phyloP scores from a whole-genome alignment of 1,284 basidiomycete species.

The Malassezia sympodialis region DNA sequence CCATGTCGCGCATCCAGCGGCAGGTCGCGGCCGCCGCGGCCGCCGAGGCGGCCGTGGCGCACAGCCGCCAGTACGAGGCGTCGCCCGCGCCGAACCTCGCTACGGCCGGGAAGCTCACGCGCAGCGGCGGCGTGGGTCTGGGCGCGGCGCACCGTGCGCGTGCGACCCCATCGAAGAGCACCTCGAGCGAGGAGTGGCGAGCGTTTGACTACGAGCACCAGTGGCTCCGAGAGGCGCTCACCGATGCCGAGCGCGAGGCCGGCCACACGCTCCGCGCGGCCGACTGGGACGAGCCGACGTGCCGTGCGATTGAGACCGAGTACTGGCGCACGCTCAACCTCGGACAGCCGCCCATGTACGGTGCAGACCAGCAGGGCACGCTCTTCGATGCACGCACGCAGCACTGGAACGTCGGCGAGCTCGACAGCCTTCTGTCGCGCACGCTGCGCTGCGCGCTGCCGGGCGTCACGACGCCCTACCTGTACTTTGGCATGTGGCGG shows the following conservation, averaged over 20 bases:
- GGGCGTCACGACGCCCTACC: conserved; percentile 91
- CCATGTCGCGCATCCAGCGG: conserved; percentile 38
- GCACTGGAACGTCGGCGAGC: conserved; percentile 82
- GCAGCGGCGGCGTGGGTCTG: conserved; percentile 1
- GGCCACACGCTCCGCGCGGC: conserved; percentile 13
- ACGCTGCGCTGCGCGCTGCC: conserved; percentile 61
- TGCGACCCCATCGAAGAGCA: conserved; percentile 15
- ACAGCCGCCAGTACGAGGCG: conserved; percentile 10
- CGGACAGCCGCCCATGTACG: conserved; percentile 86
- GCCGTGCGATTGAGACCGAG: conserved; percentile 72
- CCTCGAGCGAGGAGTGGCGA: conserved; percentile 32
- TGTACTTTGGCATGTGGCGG: conserved; percentile 99
- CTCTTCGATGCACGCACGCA: conserved; percentile 71
- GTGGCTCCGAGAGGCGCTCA: conserved; percentile 39
- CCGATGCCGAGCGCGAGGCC: conserved; percentile 15
- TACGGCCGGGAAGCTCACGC: conserved; percentile 15
- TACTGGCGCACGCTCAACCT: conserved; percentile 86
- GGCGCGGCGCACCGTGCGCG: not conserved
- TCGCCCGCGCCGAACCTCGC: not conserved
- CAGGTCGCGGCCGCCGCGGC: conserved; percentile 31
- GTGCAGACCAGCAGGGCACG: conserved; percentile 83
- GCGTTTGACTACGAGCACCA: conserved; percentile 33
- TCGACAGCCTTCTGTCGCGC: conserved; percentile 76
- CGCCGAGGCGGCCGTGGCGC: conserved; percentile 9
- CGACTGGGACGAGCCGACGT: conserved; percentile 51